A percentile compares a stretch with the other conserved stretches of the same genome.
Conservation (phyloP, 495 filamentous ascomycete genomes). For the Bacidia gigantensis region DNA sequence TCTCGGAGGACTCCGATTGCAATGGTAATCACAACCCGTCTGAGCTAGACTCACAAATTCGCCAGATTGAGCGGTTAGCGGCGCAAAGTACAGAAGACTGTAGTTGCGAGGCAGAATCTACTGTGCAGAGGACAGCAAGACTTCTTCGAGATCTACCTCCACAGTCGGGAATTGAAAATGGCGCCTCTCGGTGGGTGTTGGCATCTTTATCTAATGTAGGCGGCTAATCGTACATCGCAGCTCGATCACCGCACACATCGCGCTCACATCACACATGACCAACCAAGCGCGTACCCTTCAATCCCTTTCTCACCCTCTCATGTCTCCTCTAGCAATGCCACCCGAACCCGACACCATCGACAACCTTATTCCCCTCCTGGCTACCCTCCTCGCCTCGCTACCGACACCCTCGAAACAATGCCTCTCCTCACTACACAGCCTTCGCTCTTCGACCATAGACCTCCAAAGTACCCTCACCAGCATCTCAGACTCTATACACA, state of each 20-base stretch:
- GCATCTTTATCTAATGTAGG: no score
- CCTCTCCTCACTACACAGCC: slow-evolving; percentile 49
- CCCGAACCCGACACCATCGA: slow-evolving; percentile 62
- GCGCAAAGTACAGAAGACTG: slow-evolving; percentile 59
- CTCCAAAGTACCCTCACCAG: slow-evolving; percentile 67
- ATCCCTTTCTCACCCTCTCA: slow-evolving; percentile 59
- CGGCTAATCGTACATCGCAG: no score
- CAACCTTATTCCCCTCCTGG: slow-evolving; percentile 55
- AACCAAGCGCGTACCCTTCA: slow-evolving; percentile 74
- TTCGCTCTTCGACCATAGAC: slow-evolving; percentile 59
- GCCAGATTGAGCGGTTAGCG: slow-evolving; percentile 61
- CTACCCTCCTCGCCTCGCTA: slow-evolving; percentile 39
- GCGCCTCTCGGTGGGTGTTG: slow-evolving; percentile 53
- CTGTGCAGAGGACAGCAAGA: slow-evolving; percentile 58
- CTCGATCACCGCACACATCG: slow-evolving; percentile 76
- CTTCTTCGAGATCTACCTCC: slow-evolving; percentile 62
- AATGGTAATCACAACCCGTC: no score
- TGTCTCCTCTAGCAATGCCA: slow-evolving; percentile 46
- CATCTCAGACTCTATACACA: slow-evolving; percentile 84
- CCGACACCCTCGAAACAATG: slow-evolving; percentile 36
- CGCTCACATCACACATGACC: slow-evolving; percentile 68
- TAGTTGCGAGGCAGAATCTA: slow-evolving; percentile 51
- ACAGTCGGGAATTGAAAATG: slow-evolving; percentile 69
- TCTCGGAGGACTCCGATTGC: no score
- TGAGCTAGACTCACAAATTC: slow-evolving; percentile 62